These are phyloP conservation scores for Penicillium odoratum DNA, from an alignment of 495 filamentous ascomycete species.

Conservation along the genomic window DNA sequence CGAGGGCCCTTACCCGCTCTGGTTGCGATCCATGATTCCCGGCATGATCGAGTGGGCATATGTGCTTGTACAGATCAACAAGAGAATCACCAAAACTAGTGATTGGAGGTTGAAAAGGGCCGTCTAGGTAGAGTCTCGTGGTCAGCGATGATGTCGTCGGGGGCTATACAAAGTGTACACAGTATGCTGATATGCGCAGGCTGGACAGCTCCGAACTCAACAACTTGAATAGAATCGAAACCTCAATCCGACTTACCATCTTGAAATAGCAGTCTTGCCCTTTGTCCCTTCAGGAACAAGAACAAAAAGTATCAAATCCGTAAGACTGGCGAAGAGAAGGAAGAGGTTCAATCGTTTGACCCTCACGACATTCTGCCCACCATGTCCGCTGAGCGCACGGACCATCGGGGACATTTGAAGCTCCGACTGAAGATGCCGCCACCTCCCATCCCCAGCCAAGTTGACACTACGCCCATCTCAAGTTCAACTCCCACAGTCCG, in stretches of 20 bases:
- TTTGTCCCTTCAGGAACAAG: neutral
- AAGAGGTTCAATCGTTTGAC: constrained; percentile 1
- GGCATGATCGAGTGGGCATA: constrained; percentile 91
- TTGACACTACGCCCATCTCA: neutral
- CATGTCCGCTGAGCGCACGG: constrained; percentile 28
- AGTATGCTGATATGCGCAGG: constrained; percentile 14
- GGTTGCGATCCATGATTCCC: constrained; percentile 88
- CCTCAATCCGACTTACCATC: constrained; percentile 19
- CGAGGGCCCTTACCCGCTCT: constrained; percentile 66
- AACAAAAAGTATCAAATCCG: neutral
- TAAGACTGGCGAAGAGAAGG: neutral
- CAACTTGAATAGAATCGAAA: neutral
- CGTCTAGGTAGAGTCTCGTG: constrained; percentile 54
- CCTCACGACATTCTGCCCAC: constrained; percentile 24
- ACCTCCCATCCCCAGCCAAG: neutral
- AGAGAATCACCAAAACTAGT: constrained; percentile 86
- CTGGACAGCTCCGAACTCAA: constrained; percentile 6
- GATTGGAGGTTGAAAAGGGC: constrained; percentile 98
- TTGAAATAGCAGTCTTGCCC: constrained; percentile 4
- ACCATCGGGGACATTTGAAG: constrained; percentile 4
- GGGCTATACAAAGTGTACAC: constrained; percentile 9
- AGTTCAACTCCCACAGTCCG: neutral
- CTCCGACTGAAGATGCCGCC: neutral
- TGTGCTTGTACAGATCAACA: constrained; percentile 91
- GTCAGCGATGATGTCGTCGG: constrained; percentile 15